phyloP scores from a whole-genome alignment of 371 early-diverging fungal species.

The Mortierella sp. region DNA sequence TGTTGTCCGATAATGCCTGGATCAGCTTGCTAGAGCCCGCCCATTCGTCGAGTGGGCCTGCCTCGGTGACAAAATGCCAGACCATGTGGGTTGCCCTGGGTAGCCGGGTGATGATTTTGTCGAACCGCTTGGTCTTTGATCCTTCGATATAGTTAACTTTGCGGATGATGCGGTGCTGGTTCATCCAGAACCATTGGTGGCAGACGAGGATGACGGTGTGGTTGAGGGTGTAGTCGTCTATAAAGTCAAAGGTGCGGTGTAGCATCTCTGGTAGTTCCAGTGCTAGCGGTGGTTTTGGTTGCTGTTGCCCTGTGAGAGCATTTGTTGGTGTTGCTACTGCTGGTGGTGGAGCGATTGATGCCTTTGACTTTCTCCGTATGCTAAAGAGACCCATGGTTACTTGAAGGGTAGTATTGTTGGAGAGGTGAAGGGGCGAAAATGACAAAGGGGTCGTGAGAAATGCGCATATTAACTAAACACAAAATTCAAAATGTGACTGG shows the following conservation, averaged over 20 bases:
- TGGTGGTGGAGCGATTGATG: not conserved
- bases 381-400: not conserved
- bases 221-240: conserved; percentile 6
- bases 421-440: no score
- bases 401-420: no score
- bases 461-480: no score
- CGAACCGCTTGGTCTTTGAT: not conserved
- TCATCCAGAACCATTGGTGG: not conserved
- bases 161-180: not conserved
- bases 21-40: not conserved
- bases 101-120: not conserved
- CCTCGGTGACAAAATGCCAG: not conserved
- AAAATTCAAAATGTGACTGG: no score
- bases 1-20: not conserved
- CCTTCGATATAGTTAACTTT: not conserved
- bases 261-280: not conserved
- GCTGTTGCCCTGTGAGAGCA: not conserved
- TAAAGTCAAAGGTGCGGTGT: not conserved
- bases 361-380: not conserved
- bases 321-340: not conserved
- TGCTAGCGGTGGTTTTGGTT: not conserved
- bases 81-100: not conserved
- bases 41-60: no score
- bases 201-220: conserved; percentile 5
- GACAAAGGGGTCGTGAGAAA: no score